Base-by-base conservation (phyloP, 352 stramenopile species). In the Achlya hypogyna region DNA sequence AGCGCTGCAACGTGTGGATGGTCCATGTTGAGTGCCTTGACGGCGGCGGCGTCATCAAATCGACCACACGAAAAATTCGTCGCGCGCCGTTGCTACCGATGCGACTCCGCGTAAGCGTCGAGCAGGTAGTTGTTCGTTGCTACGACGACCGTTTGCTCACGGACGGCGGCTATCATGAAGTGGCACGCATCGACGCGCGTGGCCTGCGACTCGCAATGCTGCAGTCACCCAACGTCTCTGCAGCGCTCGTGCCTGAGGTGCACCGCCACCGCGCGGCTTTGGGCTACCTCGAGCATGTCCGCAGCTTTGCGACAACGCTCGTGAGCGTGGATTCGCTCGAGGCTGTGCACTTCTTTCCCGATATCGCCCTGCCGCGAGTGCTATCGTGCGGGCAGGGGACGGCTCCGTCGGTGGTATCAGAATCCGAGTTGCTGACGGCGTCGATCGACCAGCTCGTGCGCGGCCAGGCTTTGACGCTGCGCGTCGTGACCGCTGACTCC, bases 351-450 rank as follows among this genome's bases (percentile, higher is more conserved):
- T 89, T 88, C 45, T 58, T 92, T 28, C 72, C 80, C 49, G 74
- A 74, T 1, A 91, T 83, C 71, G 86, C 89, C 49, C 92, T 91
- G 18, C 83, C 85, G 3, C 69, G 88, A 25, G 79, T 92, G 5
- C 53, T 94, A 31, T 79, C 62, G 54, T 87, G 86, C 51, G 63
- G 73, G n/a, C n/a, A n/a, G n/a, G n/a, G 1, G 66, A 75, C 29
- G 71, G 51, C 42, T 34, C 71, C 12, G 14, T 32, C 2, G 51
- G 53, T 5, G 42, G 72, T 51, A 66, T 43, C n/a, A 62, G 68
- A 29, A 71, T 73, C 29, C 64, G 67, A 66, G 20, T 51, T 90
- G 18, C 66, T 87, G n/a, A 63, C 72, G 22, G 75, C 6, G 38
- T 45, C 38, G 12, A 45, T 45, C n/a, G 38, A 45, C 12, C 38